These are phyloP conservation scores for Macadamia integrifolia DNA, from an alignment of 164 flowering plant species.

Conservation along the genomic window DNA sequence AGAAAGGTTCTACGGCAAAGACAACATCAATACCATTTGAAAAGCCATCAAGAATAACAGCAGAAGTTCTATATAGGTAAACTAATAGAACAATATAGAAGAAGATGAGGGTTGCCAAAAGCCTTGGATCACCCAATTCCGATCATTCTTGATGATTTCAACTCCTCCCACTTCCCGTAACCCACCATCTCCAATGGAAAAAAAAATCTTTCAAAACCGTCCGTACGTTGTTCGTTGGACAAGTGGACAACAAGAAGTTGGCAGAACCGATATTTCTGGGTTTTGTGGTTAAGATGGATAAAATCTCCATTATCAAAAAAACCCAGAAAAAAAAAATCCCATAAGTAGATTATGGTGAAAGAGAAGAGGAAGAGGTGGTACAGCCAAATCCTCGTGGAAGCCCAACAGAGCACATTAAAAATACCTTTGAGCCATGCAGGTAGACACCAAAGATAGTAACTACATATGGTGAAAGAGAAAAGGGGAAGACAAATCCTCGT, in stretches of 20 bases:
- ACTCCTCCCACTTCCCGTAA: background rate
- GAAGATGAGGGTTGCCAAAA: background rate
- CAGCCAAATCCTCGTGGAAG: background rate
- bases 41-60: background rate
- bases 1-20: background rate
- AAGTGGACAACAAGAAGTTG: too few species aligned
- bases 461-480: background rate
- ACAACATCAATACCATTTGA: background rate
- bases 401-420: background rate
- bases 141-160: background rate
- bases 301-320: too few species aligned
- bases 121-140: too few species aligned
- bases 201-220: background rate
- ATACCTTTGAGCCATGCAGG: background rate
- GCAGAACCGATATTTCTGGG: too few species aligned
- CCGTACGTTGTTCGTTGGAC: background rate
- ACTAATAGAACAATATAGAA: background rate
- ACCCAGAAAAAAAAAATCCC: too few species aligned
- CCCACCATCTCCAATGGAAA: background rate
- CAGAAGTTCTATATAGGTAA: background rate
- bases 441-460: too few species aligned
- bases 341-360: too few species aligned
- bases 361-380: background rate
- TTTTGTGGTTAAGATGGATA: too few species aligned
- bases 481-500: background rate